Base-by-base conservation (phyloP, 352 stramenopile species). In the Phytophthora aleatoria region DNA sequence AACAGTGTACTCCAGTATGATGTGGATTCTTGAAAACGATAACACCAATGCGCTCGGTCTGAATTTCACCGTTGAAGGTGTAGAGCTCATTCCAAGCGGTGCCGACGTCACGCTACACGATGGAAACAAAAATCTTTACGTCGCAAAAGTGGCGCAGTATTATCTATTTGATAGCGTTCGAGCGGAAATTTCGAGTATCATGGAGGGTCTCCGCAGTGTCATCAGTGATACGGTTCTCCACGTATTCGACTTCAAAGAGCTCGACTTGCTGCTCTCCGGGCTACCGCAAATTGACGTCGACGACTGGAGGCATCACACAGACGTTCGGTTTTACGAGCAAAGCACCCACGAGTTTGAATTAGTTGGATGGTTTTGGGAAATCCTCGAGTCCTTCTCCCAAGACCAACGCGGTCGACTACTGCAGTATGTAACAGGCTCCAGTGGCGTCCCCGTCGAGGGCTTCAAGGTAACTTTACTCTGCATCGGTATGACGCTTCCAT, bases 221-320 rank as follows among this genome's bases (percentile, higher is more conserved):
- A 87, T 99, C 15, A 96, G 93, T 2, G 93, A 98, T 61, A 86
- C 91, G n/a, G 73, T 98, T 16, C 79, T 99, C 9, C 96, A 97
- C 42, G 79, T 99, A 10, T 99, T 99, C 67, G 97, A 99, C 69
- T 98, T 98, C 74, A 97, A 99, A 77, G 97, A 99, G 77, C 76
- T 99, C 1, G 87, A 93, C n/a, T 57, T 95, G 11, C 43, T 95
- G 35, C 53, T 95, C 7, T 91, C 82, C 2, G 87, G 87, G 1
- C 61, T 96, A 39, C 56, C 73, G 3, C 54, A 83, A 31, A 96
- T 98, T 50, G 89, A 98, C 59, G 67, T 97, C 11, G 67, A 67
- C 11, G 93, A 98, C 64, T 97, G 94, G 92, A 82, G 78, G 50
- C 64, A 71, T 2, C 76, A 97, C 67, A 96, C 91, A 2, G 73